Evolutionary conservation across 768 basidiomycete genomes (phyloP).

Genomic region (Russula sp.): DNA sequence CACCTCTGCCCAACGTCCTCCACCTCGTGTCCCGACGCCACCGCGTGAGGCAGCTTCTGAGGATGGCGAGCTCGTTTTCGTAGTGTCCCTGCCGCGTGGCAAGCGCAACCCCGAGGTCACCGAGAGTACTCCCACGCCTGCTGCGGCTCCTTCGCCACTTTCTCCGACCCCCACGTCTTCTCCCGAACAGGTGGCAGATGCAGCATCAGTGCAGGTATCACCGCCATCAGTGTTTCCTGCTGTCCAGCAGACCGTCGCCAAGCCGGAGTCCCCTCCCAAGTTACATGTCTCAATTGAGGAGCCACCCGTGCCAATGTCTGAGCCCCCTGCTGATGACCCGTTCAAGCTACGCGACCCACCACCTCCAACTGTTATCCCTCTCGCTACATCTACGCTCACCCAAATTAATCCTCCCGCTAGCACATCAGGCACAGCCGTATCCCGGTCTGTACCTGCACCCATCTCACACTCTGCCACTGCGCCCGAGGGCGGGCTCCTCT

Average conservation of each 20-base stretch:
- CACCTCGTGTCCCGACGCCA: slow-evolving; percentile 6
- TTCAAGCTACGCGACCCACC: slow-evolving; percentile 52
- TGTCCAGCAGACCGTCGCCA: neutral
- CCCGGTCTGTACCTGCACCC: slow-evolving; percentile 6
- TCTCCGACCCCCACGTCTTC: slow-evolving; percentile 2
- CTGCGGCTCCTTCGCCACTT: slow-evolving; percentile 1
- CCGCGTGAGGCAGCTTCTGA: neutral
- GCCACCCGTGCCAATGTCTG: slow-evolving; percentile 30
- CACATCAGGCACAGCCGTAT: neutral
- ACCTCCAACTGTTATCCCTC: slow-evolving; percentile 34
- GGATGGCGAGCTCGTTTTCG: slow-evolving; percentile 6
- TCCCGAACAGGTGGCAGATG: neutral
- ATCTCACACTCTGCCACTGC: slow-evolving; percentile 8
- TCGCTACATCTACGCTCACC: slow-evolving; percentile 25
- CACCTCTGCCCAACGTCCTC: slow-evolving; percentile 28
- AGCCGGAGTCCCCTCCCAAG: slow-evolving; percentile 2
- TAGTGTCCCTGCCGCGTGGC: slow-evolving; percentile 12
- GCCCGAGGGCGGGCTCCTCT: slow-evolving; percentile 26
- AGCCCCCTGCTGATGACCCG: slow-evolving; percentile 46
- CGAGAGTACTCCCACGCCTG: slow-evolving; percentile 7
- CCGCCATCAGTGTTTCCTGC: neutral
- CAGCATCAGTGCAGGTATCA: neutral
- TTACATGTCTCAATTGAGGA: slow-evolving; percentile 20
- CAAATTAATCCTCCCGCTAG: slow-evolving; percentile 7
- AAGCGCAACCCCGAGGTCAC: neutral